phyloP scores from a whole-genome alignment of 2,329 filamentous ascomycete genomes.

The Diaporthe sp. region DNA sequence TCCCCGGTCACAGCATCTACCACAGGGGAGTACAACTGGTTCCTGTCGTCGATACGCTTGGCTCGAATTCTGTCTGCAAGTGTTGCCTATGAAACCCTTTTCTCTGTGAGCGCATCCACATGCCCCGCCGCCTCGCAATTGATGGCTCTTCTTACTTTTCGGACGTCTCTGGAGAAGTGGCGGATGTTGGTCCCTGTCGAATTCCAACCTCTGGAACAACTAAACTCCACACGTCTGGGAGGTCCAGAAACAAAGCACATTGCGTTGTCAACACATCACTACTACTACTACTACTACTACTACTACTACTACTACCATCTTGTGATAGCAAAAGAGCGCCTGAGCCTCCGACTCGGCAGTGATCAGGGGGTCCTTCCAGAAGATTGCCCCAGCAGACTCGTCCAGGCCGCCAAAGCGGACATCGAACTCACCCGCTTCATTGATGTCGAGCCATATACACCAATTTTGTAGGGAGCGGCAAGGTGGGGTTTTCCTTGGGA shows the following conservation, averaged over 20 bases:
- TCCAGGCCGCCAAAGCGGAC: background rate
- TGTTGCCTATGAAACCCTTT: background rate
- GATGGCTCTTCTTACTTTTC: background rate
- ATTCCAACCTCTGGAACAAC: background rate
- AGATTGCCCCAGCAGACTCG: background rate
- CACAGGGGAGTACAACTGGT: background rate
- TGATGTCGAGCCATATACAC: background rate
- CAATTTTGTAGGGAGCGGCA: background rate
- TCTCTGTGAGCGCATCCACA: background rate
- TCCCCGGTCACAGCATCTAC: background rate
- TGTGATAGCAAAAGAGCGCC: background rate
- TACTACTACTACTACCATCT: background rate
- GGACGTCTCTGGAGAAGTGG: background rate
- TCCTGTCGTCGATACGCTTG: background rate
- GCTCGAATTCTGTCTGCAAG: background rate
- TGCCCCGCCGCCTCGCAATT: background rate
- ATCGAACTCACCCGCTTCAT: background rate
- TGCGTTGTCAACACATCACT: background rate
- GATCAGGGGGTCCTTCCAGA: background rate
- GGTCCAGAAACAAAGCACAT: background rate
- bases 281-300: background rate
- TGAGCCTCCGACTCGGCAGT: background rate
- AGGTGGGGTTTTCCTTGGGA: background rate
- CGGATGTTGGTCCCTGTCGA: background rate
- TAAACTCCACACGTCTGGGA: background rate